Evolutionary conservation across 208 protist genomes (phyloP).

Genomic region (Trypanosoma caninum): DNA sequence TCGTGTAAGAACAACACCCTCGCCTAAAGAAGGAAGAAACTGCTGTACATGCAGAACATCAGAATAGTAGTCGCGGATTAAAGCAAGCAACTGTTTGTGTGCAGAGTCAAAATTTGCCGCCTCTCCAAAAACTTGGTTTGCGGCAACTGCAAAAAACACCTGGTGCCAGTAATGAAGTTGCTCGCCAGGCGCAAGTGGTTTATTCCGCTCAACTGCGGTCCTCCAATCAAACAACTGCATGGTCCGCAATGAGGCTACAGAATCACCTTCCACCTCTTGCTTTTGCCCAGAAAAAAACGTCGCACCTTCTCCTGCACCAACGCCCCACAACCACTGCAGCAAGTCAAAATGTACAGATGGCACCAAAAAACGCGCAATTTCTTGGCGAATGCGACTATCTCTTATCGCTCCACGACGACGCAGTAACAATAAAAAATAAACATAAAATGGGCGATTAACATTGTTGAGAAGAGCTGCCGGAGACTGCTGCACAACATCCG

Average conservation of each 20-base stretch:
- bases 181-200: slow-evolving; percentile 8
- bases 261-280: too few species aligned
- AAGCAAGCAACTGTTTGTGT: slow-evolving; percentile 21
- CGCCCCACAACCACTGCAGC: slow-evolving; percentile 57
- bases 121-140: slow-evolving; percentile 30
- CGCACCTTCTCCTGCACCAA: not conserved
- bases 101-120: slow-evolving; percentile 8
- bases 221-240: slow-evolving; percentile 9
- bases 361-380: slow-evolving; percentile 37
- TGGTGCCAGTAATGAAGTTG: slow-evolving; percentile 48
- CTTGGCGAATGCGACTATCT: slow-evolving; percentile 23
- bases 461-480: slow-evolving; percentile 15
- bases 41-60: slow-evolving; percentile 27
- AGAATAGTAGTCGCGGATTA: slow-evolving; percentile 27
- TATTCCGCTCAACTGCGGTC: not conserved
- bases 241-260: slow-evolving; percentile 22
- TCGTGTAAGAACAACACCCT: slow-evolving; percentile 15
- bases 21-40: slow-evolving; percentile 19
- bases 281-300: slow-evolving; percentile 1
- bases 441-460: slow-evolving; percentile 16
- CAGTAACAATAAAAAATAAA: slow-evolving; percentile 35
- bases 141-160: slow-evolving; percentile 36
- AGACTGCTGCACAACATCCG: slow-evolving; percentile 16
- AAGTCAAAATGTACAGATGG: slow-evolving; percentile 34
- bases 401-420: slow-evolving; percentile 40